A percentile compares a stretch with the other conserved stretches of the same genome.
phyloP scores from a whole-genome alignment of 371 early-diverging fungal genomes.

The Rhizopus microsporus region DNA sequence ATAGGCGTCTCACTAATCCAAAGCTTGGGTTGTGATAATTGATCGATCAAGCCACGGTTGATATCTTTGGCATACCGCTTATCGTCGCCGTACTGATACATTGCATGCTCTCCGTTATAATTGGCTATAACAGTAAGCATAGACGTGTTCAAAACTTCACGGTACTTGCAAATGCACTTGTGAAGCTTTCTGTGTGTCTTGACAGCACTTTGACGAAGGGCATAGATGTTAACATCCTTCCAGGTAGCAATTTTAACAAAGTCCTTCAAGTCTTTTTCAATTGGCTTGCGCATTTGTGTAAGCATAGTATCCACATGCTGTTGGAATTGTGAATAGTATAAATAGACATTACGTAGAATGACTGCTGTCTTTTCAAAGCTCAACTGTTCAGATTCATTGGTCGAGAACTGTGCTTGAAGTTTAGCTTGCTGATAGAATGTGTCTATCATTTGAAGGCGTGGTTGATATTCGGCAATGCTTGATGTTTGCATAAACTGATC shows the following conservation, averaged over 20 bases:
- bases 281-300: slow-evolving; percentile 66
- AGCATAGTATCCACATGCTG: slow-evolving; percentile 57
- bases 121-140: slow-evolving; percentile 74
- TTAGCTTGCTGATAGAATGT: slow-evolving; percentile 70
- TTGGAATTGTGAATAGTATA: slow-evolving; percentile 82
- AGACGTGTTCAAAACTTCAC: slow-evolving; percentile 72
- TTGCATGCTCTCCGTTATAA: slow-evolving; percentile 58
- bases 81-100: slow-evolving; percentile 56
- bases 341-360: slow-evolving; percentile 59
- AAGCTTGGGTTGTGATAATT: slow-evolving; percentile 30
- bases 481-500: slow-evolving; percentile 85
- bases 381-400: slow-evolving; percentile 21
- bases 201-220: slow-evolving; percentile 86
- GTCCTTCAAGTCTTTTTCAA: slow-evolving; percentile 87
- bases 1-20: slow-evolving; percentile 32
- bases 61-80: slow-evolving; percentile 43
- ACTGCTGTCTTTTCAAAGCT: slow-evolving; percentile 34
- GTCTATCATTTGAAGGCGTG: slow-evolving; percentile 75
- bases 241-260: slow-evolving; percentile 94
- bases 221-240: slow-evolving; percentile 97
- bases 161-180: slow-evolving; percentile 88
- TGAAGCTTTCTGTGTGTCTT: slow-evolving; percentile 89
- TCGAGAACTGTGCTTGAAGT: slow-evolving; percentile 37
- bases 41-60: slow-evolving; percentile 34
- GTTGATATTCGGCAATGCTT: slow-evolving; percentile 79